Percentiles rank a stretch among this genome's conserved stretches.
These are phyloP conservation scores for Meyerozyma sp. DNA, from an alignment of 1,139 yeast species.

Conservation along the genomic window DNA sequence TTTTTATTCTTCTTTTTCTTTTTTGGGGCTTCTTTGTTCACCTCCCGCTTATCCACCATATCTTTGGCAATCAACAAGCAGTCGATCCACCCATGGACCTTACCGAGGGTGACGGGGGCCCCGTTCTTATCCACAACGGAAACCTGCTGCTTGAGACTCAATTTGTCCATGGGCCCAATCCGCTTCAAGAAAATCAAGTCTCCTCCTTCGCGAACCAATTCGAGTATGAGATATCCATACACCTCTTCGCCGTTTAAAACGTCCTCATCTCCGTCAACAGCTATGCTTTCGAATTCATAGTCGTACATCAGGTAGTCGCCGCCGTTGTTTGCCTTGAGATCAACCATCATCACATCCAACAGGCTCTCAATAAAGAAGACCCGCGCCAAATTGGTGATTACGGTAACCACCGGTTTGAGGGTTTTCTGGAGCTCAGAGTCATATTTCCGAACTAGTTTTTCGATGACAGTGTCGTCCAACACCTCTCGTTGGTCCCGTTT, in stretches of 20 bases:
- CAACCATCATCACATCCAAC: constrained; percentile 38
- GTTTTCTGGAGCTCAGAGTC: constrained; percentile 27
- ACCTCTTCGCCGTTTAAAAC: constrained; percentile 20
- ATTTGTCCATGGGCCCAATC: constrained; percentile 19
- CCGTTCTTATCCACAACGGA: constrained; percentile 34
- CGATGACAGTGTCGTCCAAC: constrained; percentile 33
- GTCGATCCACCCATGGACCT: constrained; percentile 42
- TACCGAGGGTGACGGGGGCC: constrained; percentile 29
- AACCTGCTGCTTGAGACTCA: constrained; percentile 24
- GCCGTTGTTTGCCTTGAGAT: constrained; percentile 47
- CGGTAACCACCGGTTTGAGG: constrained; percentile 38
- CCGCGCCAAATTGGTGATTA: constrained; percentile 44
- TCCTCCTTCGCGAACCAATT: constrained; percentile 51
- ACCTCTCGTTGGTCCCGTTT: constrained; percentile 17
- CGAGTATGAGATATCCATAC: constrained; percentile 61
- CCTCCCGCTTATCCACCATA: constrained; percentile 16
- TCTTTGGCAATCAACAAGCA: constrained; percentile 41
- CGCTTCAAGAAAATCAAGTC: constrained; percentile 56
- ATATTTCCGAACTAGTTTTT: constrained; percentile 37
- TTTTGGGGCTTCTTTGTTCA: not conserved
- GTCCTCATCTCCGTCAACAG: constrained; percentile 36
- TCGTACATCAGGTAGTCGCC: constrained; percentile 72
- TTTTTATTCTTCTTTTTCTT: not conserved
- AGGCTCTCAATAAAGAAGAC: constrained; percentile 36
- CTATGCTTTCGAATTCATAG: constrained; percentile 53